Percentiles rank a stretch among this genome's conserved stretches.
Evolutionary conservation across 371 early-diverging fungal species (phyloP).

Genomic region (Rhizopus delemar): DNA sequence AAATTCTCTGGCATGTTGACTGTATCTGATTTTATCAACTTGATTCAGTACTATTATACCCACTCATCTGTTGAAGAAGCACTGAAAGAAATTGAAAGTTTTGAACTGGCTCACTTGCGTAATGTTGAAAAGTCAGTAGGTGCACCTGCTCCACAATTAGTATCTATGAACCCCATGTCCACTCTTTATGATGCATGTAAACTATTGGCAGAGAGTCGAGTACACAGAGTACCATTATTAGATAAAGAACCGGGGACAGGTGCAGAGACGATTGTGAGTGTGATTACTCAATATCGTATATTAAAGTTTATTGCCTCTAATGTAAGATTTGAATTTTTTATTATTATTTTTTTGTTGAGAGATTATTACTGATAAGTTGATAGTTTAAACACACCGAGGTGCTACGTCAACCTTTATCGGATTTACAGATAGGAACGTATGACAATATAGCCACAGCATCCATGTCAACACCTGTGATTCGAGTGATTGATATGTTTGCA

Average conservation of each 20-base stretch:
- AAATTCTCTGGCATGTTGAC: slow-evolving; percentile 91
- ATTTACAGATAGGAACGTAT: slow-evolving; percentile 86
- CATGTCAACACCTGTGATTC: slow-evolving; percentile 80
- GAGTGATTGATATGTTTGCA: slow-evolving; percentile 87
- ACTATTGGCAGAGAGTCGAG: slow-evolving; percentile 72
- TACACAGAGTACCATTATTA: slow-evolving; percentile 86
- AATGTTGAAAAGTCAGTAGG: slow-evolving; percentile 60
- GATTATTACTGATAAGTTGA: not conserved
- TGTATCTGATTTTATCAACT: slow-evolving; percentile 88
- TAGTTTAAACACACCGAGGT: slow-evolving; percentile 68
- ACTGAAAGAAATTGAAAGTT: slow-evolving; percentile 81
- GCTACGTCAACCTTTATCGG: slow-evolving; percentile 68
- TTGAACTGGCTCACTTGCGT: slow-evolving; percentile 75
- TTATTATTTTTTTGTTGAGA: not conserved
- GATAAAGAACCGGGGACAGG: slow-evolving; percentile 76
- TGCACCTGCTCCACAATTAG: slow-evolving; percentile 59
- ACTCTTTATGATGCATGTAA: slow-evolving; percentile 83
- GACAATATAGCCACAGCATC: slow-evolving; percentile 76
- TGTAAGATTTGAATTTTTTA: slow-evolving; percentile 43
- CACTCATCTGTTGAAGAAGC: slow-evolving; percentile 78
- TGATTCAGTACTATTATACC: slow-evolving; percentile 88
- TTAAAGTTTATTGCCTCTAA: slow-evolving; percentile 88
- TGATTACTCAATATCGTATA: slow-evolving; percentile 89
- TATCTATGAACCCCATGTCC: slow-evolving; percentile 80
- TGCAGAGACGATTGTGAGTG: slow-evolving; percentile 86